Conservation (phyloP, 2,329 filamentous ascomycete genomes). For the Fusarium hostae region DNA sequence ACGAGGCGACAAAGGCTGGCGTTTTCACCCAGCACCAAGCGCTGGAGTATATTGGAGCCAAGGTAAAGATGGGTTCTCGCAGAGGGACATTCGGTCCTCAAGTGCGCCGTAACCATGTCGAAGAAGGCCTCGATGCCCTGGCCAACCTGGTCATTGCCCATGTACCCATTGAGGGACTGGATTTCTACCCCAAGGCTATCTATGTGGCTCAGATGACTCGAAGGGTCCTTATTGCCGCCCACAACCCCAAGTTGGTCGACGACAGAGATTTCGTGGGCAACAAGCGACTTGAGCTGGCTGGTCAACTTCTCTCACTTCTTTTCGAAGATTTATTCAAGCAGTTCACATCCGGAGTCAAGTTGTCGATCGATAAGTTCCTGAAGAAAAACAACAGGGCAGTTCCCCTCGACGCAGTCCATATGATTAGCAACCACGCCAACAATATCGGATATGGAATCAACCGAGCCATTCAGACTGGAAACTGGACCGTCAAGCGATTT, state of each 20-base stretch:
- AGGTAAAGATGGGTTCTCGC: conserved; percentile 87
- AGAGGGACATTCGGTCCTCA: conserved; percentile 65
- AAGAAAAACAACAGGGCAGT: conserved; percentile 93
- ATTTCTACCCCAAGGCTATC: conserved; percentile 96
- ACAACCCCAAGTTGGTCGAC: conserved; percentile 89
- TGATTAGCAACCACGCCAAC: conserved; percentile 85
- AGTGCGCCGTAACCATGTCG: conserved; percentile 80
- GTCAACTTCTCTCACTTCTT: conserved; percentile 89
- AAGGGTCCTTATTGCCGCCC: conserved; percentile 93
- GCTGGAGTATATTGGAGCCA: conserved; percentile 87
- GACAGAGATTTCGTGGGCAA: conserved; percentile 98
- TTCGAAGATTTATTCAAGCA: conserved; percentile 99
- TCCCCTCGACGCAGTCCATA: conserved; percentile 85
- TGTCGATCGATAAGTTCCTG: conserved; percentile 93
- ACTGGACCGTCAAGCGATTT: conserved; percentile 98
- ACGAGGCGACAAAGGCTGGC: conserved; percentile 84
- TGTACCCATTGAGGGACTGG: conserved; percentile 88
- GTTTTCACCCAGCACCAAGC: conserved; percentile 96
- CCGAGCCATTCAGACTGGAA: conserved; percentile 94
- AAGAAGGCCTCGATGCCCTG: conserved; percentile 92
- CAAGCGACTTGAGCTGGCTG: conserved; percentile 93
- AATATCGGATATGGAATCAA: conserved; percentile 94
- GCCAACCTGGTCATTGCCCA: conserved; percentile 95
- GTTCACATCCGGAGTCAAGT: conserved; percentile 88
- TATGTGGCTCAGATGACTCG: conserved; percentile 98